Evolutionary conservation across 108 stramenopile genomes (phyloP).

Genomic region (Pelagomonas calceolata): DNA sequence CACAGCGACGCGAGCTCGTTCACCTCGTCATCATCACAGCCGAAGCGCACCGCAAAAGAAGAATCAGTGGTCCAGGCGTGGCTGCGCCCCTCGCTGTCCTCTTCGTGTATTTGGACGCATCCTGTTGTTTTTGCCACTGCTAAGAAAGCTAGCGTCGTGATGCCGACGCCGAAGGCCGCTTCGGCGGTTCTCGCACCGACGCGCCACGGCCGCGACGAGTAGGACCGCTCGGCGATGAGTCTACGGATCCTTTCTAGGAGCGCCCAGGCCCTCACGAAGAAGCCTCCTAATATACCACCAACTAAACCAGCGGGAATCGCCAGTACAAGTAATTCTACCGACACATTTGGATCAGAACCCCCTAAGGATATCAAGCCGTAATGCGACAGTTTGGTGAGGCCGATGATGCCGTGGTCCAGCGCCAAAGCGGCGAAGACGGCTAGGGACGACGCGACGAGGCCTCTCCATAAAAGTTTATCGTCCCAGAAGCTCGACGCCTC

Average conservation of each 20-base stretch:
- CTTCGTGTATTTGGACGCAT: not conserved
- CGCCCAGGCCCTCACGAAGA: constrained; percentile 19
- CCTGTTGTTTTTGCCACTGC: not conserved
- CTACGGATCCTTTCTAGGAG: not conserved
- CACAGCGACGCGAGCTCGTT: constrained; percentile 45
- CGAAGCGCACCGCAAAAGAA: constrained; percentile 15
- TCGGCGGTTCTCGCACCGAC: not conserved
- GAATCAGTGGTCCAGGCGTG: not conserved
- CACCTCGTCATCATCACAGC: constrained; percentile 32
- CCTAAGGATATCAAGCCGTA: constrained; percentile 40
- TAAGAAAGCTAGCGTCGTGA: not conserved
- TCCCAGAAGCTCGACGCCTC: constrained; percentile 53
- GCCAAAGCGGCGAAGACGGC: constrained; percentile 30
- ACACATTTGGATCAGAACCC: constrained; percentile 10
- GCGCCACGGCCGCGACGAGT: too few relatives aligned
- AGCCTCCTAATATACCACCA: constrained; percentile 43
- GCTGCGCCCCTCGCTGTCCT: not conserved
- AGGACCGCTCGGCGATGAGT: too few relatives aligned
- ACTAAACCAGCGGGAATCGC: constrained; percentile 31
- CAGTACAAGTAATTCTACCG: constrained; percentile 28
- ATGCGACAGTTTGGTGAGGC: constrained; percentile 11
- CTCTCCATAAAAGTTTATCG: constrained; percentile 44
- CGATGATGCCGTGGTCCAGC: not conserved
- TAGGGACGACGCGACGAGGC: constrained; percentile 40
- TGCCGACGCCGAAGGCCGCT: not conserved